phyloP scores from a whole-genome alignment of 495 filamentous ascomycete genomes.

The Lasiosphaeria hispida region DNA sequence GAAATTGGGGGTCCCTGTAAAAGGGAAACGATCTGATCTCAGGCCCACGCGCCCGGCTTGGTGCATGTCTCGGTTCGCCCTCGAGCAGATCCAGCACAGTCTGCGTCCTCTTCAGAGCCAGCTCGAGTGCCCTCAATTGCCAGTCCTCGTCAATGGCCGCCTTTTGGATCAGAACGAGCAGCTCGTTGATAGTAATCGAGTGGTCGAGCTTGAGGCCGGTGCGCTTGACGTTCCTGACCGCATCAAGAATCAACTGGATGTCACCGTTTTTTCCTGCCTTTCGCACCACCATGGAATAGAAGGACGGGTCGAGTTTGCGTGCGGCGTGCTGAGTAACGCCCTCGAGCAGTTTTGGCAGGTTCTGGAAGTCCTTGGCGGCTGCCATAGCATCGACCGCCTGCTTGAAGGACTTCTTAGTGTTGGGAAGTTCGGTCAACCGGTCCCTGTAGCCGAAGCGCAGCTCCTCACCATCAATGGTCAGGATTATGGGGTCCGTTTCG shows the following conservation, averaged over 20 bases:
- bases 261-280: constrained; percentile 37
- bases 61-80: constrained; percentile 38
- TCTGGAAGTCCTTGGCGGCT: constrained; percentile 56
- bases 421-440: constrained; percentile 30
- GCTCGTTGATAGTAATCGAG: constrained; percentile 37
- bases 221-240: constrained; percentile 41
- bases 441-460: constrained; percentile 54
- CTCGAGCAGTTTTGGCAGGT: constrained; percentile 56
- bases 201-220: constrained; percentile 53
- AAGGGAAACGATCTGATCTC: constrained; percentile 18
- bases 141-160: constrained; percentile 45
- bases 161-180: constrained; percentile 53
- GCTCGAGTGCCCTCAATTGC: constrained; percentile 31
- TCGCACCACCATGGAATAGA: constrained; percentile 44
- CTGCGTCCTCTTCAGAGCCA: constrained; percentile 45
- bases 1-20: constrained; percentile 38
- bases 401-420: constrained; percentile 34
- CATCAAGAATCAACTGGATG: constrained; percentile 52
- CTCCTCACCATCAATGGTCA: constrained; percentile 58
- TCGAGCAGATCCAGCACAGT: constrained; percentile 54
- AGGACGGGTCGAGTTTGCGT: constrained; percentile 26
- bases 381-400: constrained; percentile 51
- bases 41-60: background rate
- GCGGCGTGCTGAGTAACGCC: constrained; percentile 49
- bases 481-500: constrained; percentile 55